A percentile compares a stretch with the other conserved stretches of the same genome.
phyloP scores from a whole-genome alignment of 108 stramenopile genomes.

The Thalassiosira profunda region DNA sequence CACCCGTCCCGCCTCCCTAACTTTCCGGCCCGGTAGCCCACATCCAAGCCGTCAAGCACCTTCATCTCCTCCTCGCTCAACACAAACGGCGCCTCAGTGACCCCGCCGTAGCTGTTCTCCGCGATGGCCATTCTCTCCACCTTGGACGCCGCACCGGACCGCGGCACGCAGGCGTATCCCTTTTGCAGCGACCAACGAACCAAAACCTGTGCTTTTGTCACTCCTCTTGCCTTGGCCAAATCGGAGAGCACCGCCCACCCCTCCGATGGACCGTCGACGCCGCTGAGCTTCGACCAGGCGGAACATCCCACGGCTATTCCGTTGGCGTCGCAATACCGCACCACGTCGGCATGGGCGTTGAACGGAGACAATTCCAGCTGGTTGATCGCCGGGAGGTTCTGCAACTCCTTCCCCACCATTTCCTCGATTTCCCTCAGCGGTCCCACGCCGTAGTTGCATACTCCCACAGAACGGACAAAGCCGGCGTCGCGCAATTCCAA shows the following conservation, averaged over 20 bases:
- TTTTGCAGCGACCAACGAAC: constrained; percentile 81
- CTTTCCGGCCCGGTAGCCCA: constrained; percentile 57
- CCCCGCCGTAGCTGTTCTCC: constrained; percentile 77
- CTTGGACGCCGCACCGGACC: constrained; percentile 63
- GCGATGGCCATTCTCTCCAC: constrained; percentile 79
- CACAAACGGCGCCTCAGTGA: constrained; percentile 34
- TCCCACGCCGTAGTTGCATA: constrained; percentile 77
- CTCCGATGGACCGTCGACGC: constrained; percentile 57
- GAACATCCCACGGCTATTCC: constrained; percentile 60
- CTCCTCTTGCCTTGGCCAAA: constrained; percentile 54
- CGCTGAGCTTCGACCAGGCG: constrained; percentile 78
- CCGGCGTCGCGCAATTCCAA: constrained; percentile 60
- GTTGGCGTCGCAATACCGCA: constrained; percentile 49
- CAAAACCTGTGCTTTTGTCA: constrained; percentile 86
- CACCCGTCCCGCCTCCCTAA: constrained; percentile 84
- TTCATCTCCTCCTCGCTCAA: constrained; percentile 66
- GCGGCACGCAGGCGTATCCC: constrained; percentile 73
- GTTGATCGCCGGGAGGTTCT: constrained; percentile 63
- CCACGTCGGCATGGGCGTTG: constrained; percentile 67
- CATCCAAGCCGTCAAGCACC: constrained; percentile 62
- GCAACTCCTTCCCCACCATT: constrained; percentile 1
- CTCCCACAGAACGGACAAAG: constrained; percentile 64
- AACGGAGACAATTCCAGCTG: constrained; percentile 82
- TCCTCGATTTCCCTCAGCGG: constrained; percentile 62
- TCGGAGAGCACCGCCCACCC: constrained; percentile 64